These are phyloP conservation scores for Beauveria caledonica DNA, from an alignment of 2,329 filamentous ascomycete species.

Conservation along the genomic window DNA sequence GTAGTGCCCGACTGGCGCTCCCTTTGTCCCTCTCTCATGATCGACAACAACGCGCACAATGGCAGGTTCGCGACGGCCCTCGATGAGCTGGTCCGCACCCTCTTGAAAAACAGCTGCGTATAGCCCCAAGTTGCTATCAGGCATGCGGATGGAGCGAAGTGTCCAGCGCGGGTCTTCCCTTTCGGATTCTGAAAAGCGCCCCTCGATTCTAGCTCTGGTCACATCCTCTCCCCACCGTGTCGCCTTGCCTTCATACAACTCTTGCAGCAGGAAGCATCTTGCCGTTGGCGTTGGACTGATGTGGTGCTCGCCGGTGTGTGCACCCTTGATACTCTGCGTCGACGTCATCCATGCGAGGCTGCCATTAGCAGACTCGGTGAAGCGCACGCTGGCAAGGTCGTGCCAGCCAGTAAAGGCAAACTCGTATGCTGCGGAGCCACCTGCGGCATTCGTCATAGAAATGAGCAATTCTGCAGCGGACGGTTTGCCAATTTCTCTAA, in stretches of 20 bases:
- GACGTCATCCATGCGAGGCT: slow-evolving; percentile 61
- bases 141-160: slow-evolving; percentile 59
- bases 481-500: slow-evolving; percentile 79
- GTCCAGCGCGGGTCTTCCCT: slow-evolving; percentile 76
- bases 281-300: slow-evolving; percentile 45
- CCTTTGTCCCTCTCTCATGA: slow-evolving; percentile 56
- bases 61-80: slow-evolving; percentile 59
- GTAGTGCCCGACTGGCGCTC: slow-evolving; percentile 56
- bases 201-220: slow-evolving; percentile 77
- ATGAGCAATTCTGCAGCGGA: slow-evolving; percentile 55
- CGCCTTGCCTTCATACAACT: slow-evolving; percentile 70
- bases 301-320: slow-evolving; percentile 34
- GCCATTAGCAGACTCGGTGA: slow-evolving; percentile 62
- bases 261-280: slow-evolving; percentile 63
- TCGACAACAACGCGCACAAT: slow-evolving; percentile 67
- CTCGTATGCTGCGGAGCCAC: slow-evolving; percentile 56
- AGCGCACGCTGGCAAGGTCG: slow-evolving; percentile 58
- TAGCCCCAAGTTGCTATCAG: slow-evolving; percentile 50
- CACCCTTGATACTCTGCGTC: slow-evolving; percentile 50
- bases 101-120: slow-evolving; percentile 68
- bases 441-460: slow-evolving; percentile 55
- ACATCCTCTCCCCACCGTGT: slow-evolving; percentile 75
- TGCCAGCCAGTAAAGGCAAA: slow-evolving; percentile 70
- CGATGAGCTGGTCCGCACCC: slow-evolving; percentile 50
- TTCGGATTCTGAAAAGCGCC: slow-evolving; percentile 74